phyloP scores from a whole-genome alignment of 306 rosid species.

The Acacia crassicarpa region DNA sequence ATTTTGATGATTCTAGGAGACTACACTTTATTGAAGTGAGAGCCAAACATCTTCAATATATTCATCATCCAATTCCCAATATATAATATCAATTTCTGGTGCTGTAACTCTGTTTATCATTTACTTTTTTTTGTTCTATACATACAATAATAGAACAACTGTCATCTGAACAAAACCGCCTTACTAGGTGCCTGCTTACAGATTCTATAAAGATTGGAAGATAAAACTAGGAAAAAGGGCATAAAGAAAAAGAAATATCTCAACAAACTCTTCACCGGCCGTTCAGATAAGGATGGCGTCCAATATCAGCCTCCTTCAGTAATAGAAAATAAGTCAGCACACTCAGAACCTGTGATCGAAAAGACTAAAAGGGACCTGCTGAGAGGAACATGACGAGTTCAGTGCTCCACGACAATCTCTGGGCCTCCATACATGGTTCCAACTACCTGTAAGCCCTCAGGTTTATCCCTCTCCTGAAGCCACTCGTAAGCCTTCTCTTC shows the following conservation, averaged over 20 bases:
- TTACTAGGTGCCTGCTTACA: background rate
- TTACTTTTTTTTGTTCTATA: background rate
- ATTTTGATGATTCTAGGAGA: background rate
- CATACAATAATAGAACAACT: background rate
- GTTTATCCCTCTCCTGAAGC: conserved; percentile 81
- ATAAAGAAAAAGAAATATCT: background rate
- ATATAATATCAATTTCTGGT: background rate
- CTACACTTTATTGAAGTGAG: too few species aligned
- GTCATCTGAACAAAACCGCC: background rate
- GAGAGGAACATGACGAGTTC: conserved; percentile 22
- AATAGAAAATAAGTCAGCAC: conserved; percentile 11
- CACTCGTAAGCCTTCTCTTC: conserved; percentile 66
- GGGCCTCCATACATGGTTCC: conserved; percentile 77
- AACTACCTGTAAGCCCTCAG: conserved; percentile 55
- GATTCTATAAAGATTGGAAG: background rate
- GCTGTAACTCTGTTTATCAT: background rate
- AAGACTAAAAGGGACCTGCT: background rate
- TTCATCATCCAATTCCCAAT: background rate
- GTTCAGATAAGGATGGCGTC: background rate
- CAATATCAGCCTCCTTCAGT: background rate
- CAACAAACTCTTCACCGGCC: background rate
- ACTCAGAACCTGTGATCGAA: background rate
- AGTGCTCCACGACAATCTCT: conserved; percentile 46
- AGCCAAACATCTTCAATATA: background rate
- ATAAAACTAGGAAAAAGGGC: background rate